Conservation (phyloP, 148 eudicot genomes). For the Chenopodium suecicum region DNA sequence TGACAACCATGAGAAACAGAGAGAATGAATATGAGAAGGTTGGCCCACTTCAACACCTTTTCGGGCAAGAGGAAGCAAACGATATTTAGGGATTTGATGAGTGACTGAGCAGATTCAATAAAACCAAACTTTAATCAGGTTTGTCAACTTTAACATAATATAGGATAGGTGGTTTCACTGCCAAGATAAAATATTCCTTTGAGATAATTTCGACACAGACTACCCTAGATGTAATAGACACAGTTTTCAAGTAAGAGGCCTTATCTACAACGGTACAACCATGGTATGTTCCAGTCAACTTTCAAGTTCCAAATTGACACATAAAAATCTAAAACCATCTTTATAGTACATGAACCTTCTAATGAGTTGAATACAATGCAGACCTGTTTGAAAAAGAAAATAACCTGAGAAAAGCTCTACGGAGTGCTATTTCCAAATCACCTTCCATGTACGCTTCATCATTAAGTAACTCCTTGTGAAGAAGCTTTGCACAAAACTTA, state of each 20-base stretch:
- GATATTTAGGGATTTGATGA: not conserved
- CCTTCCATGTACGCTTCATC: slow-evolving; percentile 57
- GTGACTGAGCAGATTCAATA: not conserved
- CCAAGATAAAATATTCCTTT: not conserved
- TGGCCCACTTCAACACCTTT: not conserved
- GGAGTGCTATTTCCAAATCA: slow-evolving; percentile 50
- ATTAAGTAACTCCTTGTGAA: slow-evolving; percentile 66
- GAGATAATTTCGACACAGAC: not conserved
- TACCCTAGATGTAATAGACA: not conserved
- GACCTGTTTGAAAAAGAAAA: not conserved
- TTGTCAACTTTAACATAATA: no score
- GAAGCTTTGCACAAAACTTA: slow-evolving; percentile 75
- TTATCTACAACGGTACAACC: not conserved
- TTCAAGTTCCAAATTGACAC: not conserved
- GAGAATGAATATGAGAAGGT: not conserved
- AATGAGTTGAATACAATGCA: not conserved
- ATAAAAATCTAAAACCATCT: not conserved
- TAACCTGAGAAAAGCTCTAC: slow-evolving; percentile 67
- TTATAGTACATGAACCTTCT: not conserved
- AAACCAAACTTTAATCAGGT: not conserved
- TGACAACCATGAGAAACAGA: not conserved
- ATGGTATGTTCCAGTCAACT: not conserved
- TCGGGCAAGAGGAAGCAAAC: not conserved
- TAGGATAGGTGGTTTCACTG: not conserved
- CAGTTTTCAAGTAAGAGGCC: not conserved